Evolutionary conservation across 805 yeast genomes (phyloP).

Genomic region (Candida koratica): DNA sequence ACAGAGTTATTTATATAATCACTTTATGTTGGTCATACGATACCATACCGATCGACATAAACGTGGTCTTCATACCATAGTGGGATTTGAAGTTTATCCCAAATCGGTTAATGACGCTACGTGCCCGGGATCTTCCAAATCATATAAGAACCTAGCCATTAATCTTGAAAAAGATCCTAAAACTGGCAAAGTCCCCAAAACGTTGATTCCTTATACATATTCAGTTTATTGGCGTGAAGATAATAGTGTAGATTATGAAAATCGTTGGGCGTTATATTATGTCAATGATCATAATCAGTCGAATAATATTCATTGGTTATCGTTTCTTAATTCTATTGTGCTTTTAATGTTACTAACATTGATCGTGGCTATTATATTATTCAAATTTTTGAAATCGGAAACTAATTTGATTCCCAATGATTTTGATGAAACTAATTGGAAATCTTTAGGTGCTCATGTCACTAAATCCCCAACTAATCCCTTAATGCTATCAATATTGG

Average conservation of each 20-base stretch:
- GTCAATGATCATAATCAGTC: slow-evolving; percentile 47
- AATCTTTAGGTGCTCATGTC: slow-evolving; percentile 50
- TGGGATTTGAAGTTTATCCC: slow-evolving; percentile 89
- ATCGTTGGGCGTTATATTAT: slow-evolving; percentile 72
- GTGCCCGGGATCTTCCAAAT: slow-evolving; percentile 73
- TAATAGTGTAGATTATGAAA: slow-evolving; percentile 53
- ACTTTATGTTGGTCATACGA: slow-evolving; percentile 74
- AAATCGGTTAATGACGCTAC: slow-evolving; percentile 61
- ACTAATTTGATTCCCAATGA: slow-evolving; percentile 14
- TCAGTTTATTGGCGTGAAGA: slow-evolving; percentile 90
- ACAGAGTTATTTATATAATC: slow-evolving; percentile 63
- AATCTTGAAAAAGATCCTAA: slow-evolving; percentile 30
- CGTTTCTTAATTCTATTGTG: slow-evolving; percentile 67
- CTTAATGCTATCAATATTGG: slow-evolving; percentile 49
- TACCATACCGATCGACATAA: slow-evolving; percentile 48
- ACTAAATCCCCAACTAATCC: slow-evolving; percentile 49
- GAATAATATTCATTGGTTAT: slow-evolving; percentile 68
- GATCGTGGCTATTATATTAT: slow-evolving; percentile 60
- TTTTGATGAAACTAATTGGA: slow-evolving; percentile 38
- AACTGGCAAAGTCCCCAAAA: slow-evolving; percentile 21
- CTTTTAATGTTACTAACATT: slow-evolving; percentile 58
- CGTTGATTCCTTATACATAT: slow-evolving; percentile 70
- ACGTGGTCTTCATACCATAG: slow-evolving; percentile 52
- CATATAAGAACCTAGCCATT: slow-evolving; percentile 55
- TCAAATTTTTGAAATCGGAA: slow-evolving; percentile 47